Percentiles rank a stretch among this genome's conserved stretches.
phyloP scores from a whole-genome alignment of 1,284 basidiomycete species.

The Papiliotrema flavescens region DNA sequence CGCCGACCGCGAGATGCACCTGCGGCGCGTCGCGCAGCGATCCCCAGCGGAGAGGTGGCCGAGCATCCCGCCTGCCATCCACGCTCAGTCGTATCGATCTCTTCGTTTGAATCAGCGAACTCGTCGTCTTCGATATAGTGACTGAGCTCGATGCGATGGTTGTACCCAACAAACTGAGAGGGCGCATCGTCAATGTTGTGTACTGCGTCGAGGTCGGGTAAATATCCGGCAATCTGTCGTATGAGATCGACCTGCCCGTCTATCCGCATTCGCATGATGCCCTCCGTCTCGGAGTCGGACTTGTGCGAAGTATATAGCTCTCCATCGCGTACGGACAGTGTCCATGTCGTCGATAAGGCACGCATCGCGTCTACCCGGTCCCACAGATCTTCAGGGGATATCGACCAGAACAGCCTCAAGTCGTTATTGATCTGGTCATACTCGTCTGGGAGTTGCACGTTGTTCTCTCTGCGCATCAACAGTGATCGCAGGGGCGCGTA shows the following conservation, averaged over 20 bases:
- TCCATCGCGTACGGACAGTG: slow-evolving; percentile 24
- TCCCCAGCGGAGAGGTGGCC: slow-evolving; percentile 9
- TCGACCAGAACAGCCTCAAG: slow-evolving; percentile 71
- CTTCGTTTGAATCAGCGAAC: slow-evolving; percentile 20
- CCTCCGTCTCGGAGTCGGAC: slow-evolving; percentile 17
- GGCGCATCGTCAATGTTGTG: no score
- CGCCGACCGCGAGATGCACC: no score
- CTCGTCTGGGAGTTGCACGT: slow-evolving; percentile 80
- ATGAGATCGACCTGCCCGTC: slow-evolving; percentile 36
- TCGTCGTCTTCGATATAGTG: slow-evolving; percentile 1
- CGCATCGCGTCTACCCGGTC: slow-evolving; percentile 53
- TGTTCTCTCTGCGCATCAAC: slow-evolving; percentile 57
- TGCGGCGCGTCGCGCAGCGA: background rate
- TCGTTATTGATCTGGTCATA: slow-evolving; percentile 77
- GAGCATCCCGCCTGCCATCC: slow-evolving; percentile 33
- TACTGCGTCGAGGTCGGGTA: no score
- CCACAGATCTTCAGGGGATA: slow-evolving; percentile 69
- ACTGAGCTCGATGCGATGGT: slow-evolving; percentile 20
- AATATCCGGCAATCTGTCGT: no score
- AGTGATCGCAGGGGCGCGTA: no score
- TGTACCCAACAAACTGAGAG: slow-evolving; percentile 24
- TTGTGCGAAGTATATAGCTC: slow-evolving; percentile 17
- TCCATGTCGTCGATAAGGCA: slow-evolving; percentile 22
- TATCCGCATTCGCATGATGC: slow-evolving; percentile 29
- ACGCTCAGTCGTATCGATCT: slow-evolving; percentile 25